Percentiles rank a stretch among this genome's conserved stretches.
Evolutionary conservation across 73 alveolate species (phyloP).

Genomic region (Paramecium primaurelia): DNA sequence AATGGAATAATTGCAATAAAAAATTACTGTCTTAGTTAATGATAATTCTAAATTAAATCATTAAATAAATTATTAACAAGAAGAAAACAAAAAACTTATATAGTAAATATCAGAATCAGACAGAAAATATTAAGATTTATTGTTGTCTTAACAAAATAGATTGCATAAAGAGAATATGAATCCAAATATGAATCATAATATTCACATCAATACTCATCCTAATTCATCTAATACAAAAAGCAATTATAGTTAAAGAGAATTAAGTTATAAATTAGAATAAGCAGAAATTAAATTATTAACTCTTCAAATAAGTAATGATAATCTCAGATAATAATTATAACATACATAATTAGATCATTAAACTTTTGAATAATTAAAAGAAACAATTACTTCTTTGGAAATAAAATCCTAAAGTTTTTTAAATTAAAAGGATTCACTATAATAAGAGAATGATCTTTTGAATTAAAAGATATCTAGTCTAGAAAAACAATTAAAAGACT

Average conservation of each 20-base stretch:
- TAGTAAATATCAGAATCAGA: background rate
- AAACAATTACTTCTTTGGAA: background rate
- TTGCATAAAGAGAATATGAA: background rate
- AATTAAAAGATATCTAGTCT: background rate
- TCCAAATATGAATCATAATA: background rate
- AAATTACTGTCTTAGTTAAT: background rate
- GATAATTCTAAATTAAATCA: background rate
- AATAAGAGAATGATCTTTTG: constrained; percentile 26
- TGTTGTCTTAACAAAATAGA: background rate
- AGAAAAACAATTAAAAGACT: background rate
- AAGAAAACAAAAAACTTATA: background rate
- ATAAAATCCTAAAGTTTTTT: background rate
- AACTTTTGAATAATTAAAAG: background rate
- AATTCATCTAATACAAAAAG: background rate
- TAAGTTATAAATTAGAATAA: constrained; percentile 29
- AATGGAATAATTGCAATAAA: background rate
- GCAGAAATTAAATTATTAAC: constrained; percentile 31
- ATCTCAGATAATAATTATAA: background rate
- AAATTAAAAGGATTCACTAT: background rate
- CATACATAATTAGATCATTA: background rate
- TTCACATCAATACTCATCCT: background rate
- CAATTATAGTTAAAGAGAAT: background rate
- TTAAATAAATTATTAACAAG: background rate
- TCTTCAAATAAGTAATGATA: constrained; percentile 26
- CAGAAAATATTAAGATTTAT: background rate